phyloP scores from a whole-genome alignment of 2,329 filamentous ascomycete genomes.

The Hyphodiscus sp. region DNA sequence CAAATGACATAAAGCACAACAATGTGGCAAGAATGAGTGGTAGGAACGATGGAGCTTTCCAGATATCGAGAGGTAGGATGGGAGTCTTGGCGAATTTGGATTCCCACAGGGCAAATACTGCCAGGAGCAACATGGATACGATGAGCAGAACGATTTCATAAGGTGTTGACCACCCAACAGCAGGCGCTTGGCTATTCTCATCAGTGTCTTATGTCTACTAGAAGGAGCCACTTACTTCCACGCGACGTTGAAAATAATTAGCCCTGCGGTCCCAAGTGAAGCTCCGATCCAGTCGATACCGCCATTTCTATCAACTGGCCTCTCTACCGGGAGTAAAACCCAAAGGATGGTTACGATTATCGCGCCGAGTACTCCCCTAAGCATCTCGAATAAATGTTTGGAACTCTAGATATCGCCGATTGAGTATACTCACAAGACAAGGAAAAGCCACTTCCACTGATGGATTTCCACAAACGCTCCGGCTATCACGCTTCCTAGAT shows the following conservation, averaged over 20 bases:
- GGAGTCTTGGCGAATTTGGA: conserved; percentile 10
- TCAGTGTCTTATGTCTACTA: too few species aligned
- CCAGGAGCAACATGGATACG: conserved; percentile 10
- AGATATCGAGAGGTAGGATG: conserved; percentile 23
- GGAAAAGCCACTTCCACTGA: conserved; percentile 37
- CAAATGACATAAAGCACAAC: conserved; percentile 24
- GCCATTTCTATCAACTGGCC: conserved; percentile 26
- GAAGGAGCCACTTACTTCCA: conserved; percentile 48
- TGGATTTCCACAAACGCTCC: conserved; percentile 32
- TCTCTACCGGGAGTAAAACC: conserved; percentile 4
- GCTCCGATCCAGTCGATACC: conserved; percentile 37
- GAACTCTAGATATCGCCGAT: too few species aligned
- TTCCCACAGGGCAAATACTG: conserved; percentile 16
- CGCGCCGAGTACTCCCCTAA: conserved; percentile 3
- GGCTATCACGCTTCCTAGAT: conserved; percentile 34
- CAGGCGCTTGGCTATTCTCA: conserved; percentile 17
- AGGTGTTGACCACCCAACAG: conserved; percentile 16
- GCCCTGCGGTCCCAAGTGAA: conserved; percentile 32
- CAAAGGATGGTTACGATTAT: conserved; percentile 2
- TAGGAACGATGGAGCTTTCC: conserved; percentile 17
- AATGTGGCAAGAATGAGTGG: conserved; percentile 11
- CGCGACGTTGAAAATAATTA: conserved; percentile 43
- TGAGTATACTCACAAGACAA: conserved; percentile 31
- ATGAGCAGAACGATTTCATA: conserved; percentile 14
- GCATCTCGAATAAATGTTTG: too few species aligned